phyloP scores from a whole-genome alignment of 768 basidiomycete species.

The Lentinula aciculospora region DNA sequence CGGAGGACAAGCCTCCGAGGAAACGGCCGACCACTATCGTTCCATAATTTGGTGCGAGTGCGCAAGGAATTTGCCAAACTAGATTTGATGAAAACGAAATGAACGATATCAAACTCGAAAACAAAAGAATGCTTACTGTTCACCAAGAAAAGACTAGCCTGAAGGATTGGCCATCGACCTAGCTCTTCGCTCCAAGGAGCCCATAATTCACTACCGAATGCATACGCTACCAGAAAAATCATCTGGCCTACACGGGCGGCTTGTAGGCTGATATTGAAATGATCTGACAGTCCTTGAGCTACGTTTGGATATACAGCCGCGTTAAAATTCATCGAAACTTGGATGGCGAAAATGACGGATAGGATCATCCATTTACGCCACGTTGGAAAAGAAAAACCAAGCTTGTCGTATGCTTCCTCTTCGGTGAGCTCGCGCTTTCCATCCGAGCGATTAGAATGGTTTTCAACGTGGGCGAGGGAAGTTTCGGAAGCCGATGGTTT shows the following conservation, averaged over 20 bases:
- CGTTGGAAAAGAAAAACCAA: constrained; percentile 8
- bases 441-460: not conserved
- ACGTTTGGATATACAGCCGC: constrained; percentile 9
- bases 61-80: constrained; percentile 11
- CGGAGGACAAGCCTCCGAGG: constrained; percentile 9
- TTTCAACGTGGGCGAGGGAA: not conserved
- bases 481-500: not conserved
- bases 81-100: not conserved
- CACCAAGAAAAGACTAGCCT: constrained; percentile 8
- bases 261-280: constrained; percentile 5
- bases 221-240: constrained; percentile 10
- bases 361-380: constrained; percentile 10
- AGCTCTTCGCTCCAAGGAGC: constrained; percentile 11
- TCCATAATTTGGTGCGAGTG: constrained; percentile 7
- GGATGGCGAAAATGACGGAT: constrained; percentile 8
- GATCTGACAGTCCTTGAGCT: not conserved
- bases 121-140: constrained; percentile 1
- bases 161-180: constrained; percentile 10
- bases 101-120: not conserved
- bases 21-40: constrained; percentile 11
- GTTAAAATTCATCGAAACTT: constrained; percentile 12
- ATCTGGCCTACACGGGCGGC: constrained; percentile 7
- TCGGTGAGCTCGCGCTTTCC: not conserved
- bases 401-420: not conserved
- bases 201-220: constrained; percentile 11